Evolutionary conservation across 306 rosid genomes (phyloP).

Genomic region (Geum urbanum): DNA sequence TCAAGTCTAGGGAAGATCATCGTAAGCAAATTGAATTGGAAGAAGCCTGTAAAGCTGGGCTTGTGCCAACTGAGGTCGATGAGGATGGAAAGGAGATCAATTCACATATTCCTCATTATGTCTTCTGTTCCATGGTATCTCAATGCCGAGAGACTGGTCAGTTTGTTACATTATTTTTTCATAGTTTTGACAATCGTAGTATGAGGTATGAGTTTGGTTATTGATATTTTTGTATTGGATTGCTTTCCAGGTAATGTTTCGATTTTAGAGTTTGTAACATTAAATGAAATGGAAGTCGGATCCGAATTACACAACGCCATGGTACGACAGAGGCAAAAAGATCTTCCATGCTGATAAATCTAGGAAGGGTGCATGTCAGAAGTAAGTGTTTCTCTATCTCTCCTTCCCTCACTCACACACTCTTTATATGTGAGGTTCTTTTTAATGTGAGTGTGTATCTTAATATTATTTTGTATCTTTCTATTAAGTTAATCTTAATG

Average conservation of each 20-base stretch:
- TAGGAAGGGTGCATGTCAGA: conserved; percentile 68
- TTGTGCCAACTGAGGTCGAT: conserved; percentile 67
- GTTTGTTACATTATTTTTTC: background rate
- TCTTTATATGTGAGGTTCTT: background rate
- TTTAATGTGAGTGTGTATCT: too few relatives aligned
- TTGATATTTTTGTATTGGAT: conserved; percentile 3
- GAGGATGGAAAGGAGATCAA: conserved; percentile 71
- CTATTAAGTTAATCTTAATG: too few relatives aligned
- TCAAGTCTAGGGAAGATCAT: conserved; percentile 68
- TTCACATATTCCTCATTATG: conserved; percentile 73
- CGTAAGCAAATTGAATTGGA: conserved; percentile 65
- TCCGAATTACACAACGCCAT: conserved; percentile 61
- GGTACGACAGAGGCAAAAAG: conserved; percentile 69
- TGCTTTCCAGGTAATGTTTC: background rate
- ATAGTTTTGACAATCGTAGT: background rate
- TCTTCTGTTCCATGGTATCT: conserved; percentile 79
- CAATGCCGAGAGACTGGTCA: conserved; percentile 60
- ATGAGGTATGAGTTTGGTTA: background rate
- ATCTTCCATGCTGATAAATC: conserved; percentile 49
- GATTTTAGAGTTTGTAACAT: conserved; percentile 57
- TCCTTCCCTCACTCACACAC: background rate
- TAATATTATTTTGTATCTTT: too few relatives aligned
- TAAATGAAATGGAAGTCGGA: conserved; percentile 72
- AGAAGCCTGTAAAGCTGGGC: conserved; percentile 68
- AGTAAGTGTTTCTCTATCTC: conserved; percentile 33